Conservation (phyloP, 495 filamentous ascomycete genomes). For the Talaromyces nanjingensis region DNA sequence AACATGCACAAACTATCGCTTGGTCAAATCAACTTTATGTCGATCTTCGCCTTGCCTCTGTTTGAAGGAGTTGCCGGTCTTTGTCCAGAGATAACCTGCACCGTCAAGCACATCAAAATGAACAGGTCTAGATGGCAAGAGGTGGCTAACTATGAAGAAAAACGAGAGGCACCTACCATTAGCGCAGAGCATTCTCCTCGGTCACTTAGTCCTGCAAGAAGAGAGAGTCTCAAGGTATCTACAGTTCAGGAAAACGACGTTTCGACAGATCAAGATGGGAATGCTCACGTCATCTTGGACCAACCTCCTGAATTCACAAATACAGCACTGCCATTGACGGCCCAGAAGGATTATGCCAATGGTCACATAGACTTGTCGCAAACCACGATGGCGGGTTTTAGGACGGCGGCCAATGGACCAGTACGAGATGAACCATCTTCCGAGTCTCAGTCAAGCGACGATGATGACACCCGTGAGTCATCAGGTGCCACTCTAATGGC, state of each 20-base stretch:
- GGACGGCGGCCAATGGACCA: background rate
- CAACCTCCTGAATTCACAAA: background rate
- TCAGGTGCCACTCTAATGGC: slow-evolving; percentile 20
- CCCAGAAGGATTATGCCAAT: slow-evolving; percentile 1
- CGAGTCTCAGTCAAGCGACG: background rate
- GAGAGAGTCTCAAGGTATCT: background rate
- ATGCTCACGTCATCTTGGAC: slow-evolving; percentile 4
- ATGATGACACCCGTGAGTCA: slow-evolving; percentile 10
- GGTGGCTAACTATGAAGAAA: slow-evolving; percentile 49
- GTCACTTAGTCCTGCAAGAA: slow-evolving; percentile 6
- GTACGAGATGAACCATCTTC: background rate
- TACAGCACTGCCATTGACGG: background rate
- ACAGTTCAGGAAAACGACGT: slow-evolving; percentile 5
- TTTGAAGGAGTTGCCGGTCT: slow-evolving; percentile 82
- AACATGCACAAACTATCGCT: slow-evolving; percentile 73
- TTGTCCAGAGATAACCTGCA: slow-evolving; percentile 74
- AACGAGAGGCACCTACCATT: slow-evolving; percentile 9
- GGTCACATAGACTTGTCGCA: slow-evolving; percentile 2
- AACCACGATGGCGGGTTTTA: slow-evolving; percentile 4
- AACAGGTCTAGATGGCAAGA: slow-evolving; percentile 71
- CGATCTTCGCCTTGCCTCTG: slow-evolving; percentile 82
- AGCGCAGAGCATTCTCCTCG: slow-evolving; percentile 2
- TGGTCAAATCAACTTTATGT: slow-evolving; percentile 93
- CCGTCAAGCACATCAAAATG: slow-evolving; percentile 65
- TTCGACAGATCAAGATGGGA: background rate